These are phyloP conservation scores for Neonectria sp. DNA, from an alignment of 2,329 filamentous ascomycete genomes.

Conservation along the genomic window DNA sequence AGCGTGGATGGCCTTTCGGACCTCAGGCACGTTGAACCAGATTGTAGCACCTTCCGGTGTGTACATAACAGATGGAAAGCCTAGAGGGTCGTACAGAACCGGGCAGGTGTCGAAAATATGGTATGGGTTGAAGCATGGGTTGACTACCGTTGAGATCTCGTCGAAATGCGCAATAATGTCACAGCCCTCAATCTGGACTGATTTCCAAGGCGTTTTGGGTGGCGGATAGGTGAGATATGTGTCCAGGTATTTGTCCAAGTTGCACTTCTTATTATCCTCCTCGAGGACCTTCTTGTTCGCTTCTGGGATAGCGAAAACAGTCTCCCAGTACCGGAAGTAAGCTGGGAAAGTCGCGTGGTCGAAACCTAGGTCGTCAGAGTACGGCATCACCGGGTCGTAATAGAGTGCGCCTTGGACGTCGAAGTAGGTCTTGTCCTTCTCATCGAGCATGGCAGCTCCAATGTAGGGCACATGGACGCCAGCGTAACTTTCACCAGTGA, in stretches of 20 bases:
- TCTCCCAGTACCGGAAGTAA: slow-evolving; percentile 31
- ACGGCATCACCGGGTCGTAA: slow-evolving; percentile 74
- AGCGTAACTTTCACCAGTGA: slow-evolving; percentile 70
- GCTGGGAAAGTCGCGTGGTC: slow-evolving; percentile 27
- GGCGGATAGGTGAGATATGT: slow-evolving; percentile 78
- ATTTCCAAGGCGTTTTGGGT: slow-evolving; percentile 59
- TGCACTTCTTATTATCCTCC: slow-evolving; percentile 61
- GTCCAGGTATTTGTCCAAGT: slow-evolving; percentile 71
- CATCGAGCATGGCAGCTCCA: slow-evolving; percentile 77
- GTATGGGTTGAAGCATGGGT: slow-evolving; percentile 85
- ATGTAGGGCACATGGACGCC: slow-evolving; percentile 79
- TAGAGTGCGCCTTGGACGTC: slow-evolving; percentile 77
- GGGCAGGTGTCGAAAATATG: slow-evolving; percentile 80
- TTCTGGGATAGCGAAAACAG: slow-evolving; percentile 26
- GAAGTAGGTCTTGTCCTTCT: slow-evolving; percentile 74
- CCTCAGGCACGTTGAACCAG: slow-evolving; percentile 79
- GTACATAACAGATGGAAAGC: slow-evolving; percentile 75
- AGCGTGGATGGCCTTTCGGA: slow-evolving; percentile 78
- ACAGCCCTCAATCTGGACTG: slow-evolving; percentile 56
- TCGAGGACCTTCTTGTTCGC: slow-evolving; percentile 47
- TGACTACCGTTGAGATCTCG: slow-evolving; percentile 69
- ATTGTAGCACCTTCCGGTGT: slow-evolving; percentile 70
- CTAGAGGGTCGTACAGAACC: slow-evolving; percentile 78
- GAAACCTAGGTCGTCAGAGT: slow-evolving; percentile 60
- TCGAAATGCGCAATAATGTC: slow-evolving; percentile 69